These are phyloP conservation scores for Leucosporidium yakuticum DNA, from an alignment of 768 basidiomycete species.

Conservation along the genomic window DNA sequence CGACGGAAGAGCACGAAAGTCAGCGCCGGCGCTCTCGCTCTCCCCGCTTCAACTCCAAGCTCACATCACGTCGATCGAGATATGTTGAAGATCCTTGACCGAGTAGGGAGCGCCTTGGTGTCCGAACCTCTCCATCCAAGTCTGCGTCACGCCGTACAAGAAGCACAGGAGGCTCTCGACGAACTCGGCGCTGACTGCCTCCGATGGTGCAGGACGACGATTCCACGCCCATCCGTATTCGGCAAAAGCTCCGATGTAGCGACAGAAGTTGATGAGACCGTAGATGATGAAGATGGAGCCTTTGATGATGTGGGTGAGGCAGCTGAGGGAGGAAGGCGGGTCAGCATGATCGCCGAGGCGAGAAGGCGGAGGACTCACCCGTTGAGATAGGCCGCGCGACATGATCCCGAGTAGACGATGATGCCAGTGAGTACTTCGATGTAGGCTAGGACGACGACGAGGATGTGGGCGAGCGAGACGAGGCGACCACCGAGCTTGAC, in stretches of 20 bases:
- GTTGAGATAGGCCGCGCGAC: slow-evolving; percentile 69
- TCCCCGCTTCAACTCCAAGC: slow-evolving; percentile 27
- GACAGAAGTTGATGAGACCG: slow-evolving; percentile 79
- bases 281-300: slow-evolving; percentile 90
- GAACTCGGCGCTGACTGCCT: slow-evolving; percentile 42
- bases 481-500: no score
- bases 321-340: slow-evolving; percentile 49
- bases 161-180: slow-evolving; percentile 57
- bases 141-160: slow-evolving; percentile 62
- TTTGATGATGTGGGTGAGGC: slow-evolving; percentile 82
- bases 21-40: no score
- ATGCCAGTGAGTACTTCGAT: slow-evolving; percentile 63
- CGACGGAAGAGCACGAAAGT: slow-evolving; percentile 33
- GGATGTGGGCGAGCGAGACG: slow-evolving; percentile 32
- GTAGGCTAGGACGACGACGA: slow-evolving; percentile 65
- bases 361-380: slow-evolving; percentile 52
- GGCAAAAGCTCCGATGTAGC: slow-evolving; percentile 84
- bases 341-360: background rate
- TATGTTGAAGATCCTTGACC: slow-evolving; percentile 88
- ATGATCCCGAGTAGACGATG: slow-evolving; percentile 78
- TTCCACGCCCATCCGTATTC: slow-evolving; percentile 97
- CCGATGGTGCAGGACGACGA: slow-evolving; percentile 46
- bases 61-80: slow-evolving; percentile 70
- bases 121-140: slow-evolving; percentile 96
- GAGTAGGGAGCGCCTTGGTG: slow-evolving; percentile 73